A percentile compares a stretch with the other conserved stretches of the same genome.
Evolutionary conservation across 805 yeast species (phyloP).

Genomic region (Pichia ethanolica): DNA sequence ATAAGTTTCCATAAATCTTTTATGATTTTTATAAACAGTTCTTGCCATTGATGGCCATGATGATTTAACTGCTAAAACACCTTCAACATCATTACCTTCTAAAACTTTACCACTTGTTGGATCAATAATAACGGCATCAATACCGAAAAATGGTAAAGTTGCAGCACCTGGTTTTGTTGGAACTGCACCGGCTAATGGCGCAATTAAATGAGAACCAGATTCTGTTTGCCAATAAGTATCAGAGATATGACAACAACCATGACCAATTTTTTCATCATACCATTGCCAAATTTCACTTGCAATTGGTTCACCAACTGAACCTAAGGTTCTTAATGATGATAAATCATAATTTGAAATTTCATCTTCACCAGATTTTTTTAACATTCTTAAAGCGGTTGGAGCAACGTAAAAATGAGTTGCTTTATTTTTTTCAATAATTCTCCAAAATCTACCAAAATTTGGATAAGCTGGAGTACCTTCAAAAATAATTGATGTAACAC

Average conservation of each 20-base stretch:
- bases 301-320: constrained; percentile 98
- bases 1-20: constrained; percentile 84
- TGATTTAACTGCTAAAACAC: constrained; percentile 82
- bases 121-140: constrained; percentile 84
- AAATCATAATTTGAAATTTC: constrained; percentile 76
- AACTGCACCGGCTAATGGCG: constrained; percentile 90
- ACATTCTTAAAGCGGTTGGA: constrained; percentile 92
- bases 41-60: constrained; percentile 99
- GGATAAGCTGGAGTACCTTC: constrained; percentile 99
- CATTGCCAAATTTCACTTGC: constrained; percentile 98
- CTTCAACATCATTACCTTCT: constrained; percentile 85
- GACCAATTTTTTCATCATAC: constrained; percentile 91
- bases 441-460: constrained; percentile 92
- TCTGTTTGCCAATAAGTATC: constrained; percentile 99
- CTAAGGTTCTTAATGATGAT: constrained; percentile 81
- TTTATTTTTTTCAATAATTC: constrained; percentile 82
- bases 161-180: constrained; percentile 98
- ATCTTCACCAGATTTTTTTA: constrained; percentile 75
- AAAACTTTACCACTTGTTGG: constrained; percentile 87
- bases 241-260: constrained; percentile 78
- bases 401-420: constrained; percentile 97
- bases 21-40: constrained; percentile 85
- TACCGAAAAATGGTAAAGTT: constrained; percentile 92
- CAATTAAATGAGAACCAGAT: constrained; percentile 90
- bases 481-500: constrained; percentile 87